phyloP scores from a whole-genome alignment of 2,329 filamentous ascomycete species.

The Coleophoma eucalyptorum region DNA sequence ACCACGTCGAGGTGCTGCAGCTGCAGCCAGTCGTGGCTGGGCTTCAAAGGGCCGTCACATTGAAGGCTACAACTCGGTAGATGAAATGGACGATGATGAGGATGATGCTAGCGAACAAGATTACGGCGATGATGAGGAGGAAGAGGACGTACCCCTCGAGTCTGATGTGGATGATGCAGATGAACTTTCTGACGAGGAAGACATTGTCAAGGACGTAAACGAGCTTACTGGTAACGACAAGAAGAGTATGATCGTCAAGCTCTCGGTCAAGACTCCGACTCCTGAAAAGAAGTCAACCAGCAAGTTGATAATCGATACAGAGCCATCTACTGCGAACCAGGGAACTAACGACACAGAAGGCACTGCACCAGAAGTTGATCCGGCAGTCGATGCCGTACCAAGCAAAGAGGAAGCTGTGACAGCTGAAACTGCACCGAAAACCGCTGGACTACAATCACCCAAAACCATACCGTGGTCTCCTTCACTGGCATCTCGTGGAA shows the following conservation, averaged over 20 bases:
- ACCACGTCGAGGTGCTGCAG: constrained; percentile 30
- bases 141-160: constrained; percentile 59
- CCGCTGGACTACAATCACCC: constrained; percentile 9
- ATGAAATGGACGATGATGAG: constrained; percentile 54
- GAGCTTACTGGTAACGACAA: constrained; percentile 50
- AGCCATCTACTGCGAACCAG: not conserved
- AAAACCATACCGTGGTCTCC: constrained; percentile 13
- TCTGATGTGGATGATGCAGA: constrained; percentile 54
- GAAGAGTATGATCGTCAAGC: constrained; percentile 70
- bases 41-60: constrained; percentile 37
- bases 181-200: constrained; percentile 37
- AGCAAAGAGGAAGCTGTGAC: not conserved
- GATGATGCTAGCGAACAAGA: constrained; percentile 70
- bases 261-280: constrained; percentile 44
- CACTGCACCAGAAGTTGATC: not conserved
- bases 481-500: constrained; percentile 55
- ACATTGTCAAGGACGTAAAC: constrained; percentile 47
- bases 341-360: constrained; percentile 1
- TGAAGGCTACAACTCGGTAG: constrained; percentile 53
- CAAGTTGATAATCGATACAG: constrained; percentile 15
- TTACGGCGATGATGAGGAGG: constrained; percentile 72
- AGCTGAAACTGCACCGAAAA: constrained; percentile 4
- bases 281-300: constrained; percentile 24
- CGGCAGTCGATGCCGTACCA: not conserved
- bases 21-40: constrained; percentile 13